Percentiles rank a stretch among this genome's conserved stretches.
These are phyloP conservation scores for Dentipellis sp. DNA, from an alignment of 768 basidiomycete species.

Conservation along the genomic window DNA sequence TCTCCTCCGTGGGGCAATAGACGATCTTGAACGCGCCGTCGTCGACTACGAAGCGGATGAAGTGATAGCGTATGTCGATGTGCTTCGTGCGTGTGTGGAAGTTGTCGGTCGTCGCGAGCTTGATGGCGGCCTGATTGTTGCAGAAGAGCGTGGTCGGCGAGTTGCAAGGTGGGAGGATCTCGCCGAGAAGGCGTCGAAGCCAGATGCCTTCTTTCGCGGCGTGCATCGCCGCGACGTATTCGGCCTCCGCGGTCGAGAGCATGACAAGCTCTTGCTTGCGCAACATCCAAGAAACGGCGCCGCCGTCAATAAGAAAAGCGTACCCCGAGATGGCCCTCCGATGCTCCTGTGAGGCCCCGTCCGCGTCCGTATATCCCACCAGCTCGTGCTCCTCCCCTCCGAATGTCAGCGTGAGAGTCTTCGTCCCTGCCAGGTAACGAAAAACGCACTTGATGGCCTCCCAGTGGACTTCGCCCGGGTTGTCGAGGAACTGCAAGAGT, in stretches of 20 bases:
- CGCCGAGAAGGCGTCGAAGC: not conserved
- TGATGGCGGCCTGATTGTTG: slow-evolving; percentile 2
- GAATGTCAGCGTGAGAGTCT: slow-evolving; percentile 16
- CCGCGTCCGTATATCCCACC: slow-evolving; percentile 24
- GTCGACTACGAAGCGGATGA: not conserved
- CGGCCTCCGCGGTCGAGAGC: slow-evolving; percentile 15
- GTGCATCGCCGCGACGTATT: slow-evolving; percentile 4
- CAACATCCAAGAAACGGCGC: slow-evolving; percentile 22
- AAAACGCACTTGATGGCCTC: slow-evolving; percentile 23
- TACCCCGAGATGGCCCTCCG: slow-evolving; percentile 27
- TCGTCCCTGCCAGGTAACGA: slow-evolving; percentile 24
- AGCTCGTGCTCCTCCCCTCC: slow-evolving; percentile 7
- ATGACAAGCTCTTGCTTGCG: not conserved
- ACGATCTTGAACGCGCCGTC: not conserved
- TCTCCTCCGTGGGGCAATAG: slow-evolving; percentile 1
- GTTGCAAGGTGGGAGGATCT: not conserved
- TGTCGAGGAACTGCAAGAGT: slow-evolving; percentile 22
- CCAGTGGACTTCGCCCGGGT: slow-evolving; percentile 21
- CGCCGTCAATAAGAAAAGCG: slow-evolving; percentile 22
- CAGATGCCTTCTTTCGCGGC: not conserved
- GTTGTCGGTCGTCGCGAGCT: not conserved
- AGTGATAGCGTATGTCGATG: slow-evolving; percentile 1
- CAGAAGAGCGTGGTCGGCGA: not conserved
- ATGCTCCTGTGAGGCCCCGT: slow-evolving; percentile 19
- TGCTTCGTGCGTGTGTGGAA: slow-evolving; percentile 3